phyloP scores from a whole-genome alignment of 2,329 filamentous ascomycete species.

The Celoporthe dispersa region DNA sequence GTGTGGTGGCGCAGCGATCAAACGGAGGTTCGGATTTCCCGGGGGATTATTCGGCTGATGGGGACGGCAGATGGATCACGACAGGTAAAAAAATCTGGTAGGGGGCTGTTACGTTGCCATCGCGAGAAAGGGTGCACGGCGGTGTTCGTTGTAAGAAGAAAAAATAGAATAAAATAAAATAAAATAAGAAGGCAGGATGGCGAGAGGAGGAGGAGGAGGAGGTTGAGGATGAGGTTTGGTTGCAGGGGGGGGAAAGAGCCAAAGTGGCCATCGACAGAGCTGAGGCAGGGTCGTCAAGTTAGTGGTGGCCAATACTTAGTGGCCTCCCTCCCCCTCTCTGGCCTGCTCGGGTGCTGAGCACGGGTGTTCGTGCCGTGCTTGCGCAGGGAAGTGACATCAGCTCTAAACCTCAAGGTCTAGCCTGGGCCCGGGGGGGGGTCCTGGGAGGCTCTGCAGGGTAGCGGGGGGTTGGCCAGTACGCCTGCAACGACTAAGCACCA shows the following conservation, averaged over 20 bases:
- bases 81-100: neutral
- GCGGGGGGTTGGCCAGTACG: too few relatives aligned
- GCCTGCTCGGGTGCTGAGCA: neutral
- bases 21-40: slow-evolving; percentile 1
- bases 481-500: neutral
- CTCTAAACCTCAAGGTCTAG: too few relatives aligned
- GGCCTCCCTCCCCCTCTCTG: neutral
- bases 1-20: neutral
- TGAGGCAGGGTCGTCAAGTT: neutral
- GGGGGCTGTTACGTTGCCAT: slow-evolving; percentile 1
- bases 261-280: neutral
- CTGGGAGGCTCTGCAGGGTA: too few relatives aligned
- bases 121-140: neutral
- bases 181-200: neutral
- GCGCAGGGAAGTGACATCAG: slow-evolving; percentile 13
- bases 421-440: too few relatives aligned
- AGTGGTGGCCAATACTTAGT: neutral
- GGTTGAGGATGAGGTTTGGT: neutral
- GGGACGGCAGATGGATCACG: slow-evolving; percentile 2
- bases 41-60: neutral
- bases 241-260: neutral
- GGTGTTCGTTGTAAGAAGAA: too few relatives aligned
- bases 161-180: too few relatives aligned
- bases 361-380: slow-evolving; percentile 7
- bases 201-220: neutral